Percentiles rank a stretch among this genome's conserved stretches.
Conservation (phyloP, 2,329 filamentous ascomycete genomes). For the Phaeophleospora eucalypticola region DNA sequence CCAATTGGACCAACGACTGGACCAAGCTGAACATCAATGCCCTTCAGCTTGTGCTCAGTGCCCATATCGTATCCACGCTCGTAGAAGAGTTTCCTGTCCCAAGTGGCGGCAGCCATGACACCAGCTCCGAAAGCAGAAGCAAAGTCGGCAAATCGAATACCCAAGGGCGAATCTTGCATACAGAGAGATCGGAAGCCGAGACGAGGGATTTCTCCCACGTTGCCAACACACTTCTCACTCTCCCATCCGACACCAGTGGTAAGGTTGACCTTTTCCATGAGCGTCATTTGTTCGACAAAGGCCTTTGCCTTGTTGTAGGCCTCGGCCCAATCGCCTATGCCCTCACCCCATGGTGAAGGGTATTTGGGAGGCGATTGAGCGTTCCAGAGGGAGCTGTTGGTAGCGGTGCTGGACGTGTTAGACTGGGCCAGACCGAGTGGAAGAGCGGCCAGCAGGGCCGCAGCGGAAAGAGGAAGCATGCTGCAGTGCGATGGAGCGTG, state of each 20-base stretch:
- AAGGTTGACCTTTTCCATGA: constrained; percentile 88
- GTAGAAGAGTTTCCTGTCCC: constrained; percentile 68
- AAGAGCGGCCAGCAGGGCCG: constrained; percentile 29
- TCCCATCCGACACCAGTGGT: constrained; percentile 83
- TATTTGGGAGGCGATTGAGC: constrained; percentile 63
- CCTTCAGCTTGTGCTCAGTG: constrained; percentile 69
- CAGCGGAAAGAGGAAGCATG: constrained; percentile 23
- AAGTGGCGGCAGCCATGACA: constrained; percentile 77
- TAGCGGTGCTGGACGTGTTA: constrained; percentile 11
- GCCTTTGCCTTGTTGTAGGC: constrained; percentile 71
- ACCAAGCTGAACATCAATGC: constrained; percentile 69
- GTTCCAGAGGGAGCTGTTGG: constrained; percentile 10
- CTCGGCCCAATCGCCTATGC: constrained; percentile 67
- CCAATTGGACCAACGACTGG: constrained; percentile 73
- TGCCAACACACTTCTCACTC: constrained; percentile 71
- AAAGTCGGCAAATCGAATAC: constrained; percentile 73
- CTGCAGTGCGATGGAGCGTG: neutral
- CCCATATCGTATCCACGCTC: constrained; percentile 70
- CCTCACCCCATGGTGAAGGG: constrained; percentile 82
- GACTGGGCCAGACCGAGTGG: constrained; percentile 29
- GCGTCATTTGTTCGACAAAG: constrained; percentile 78
- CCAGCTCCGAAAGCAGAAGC: constrained; percentile 77
- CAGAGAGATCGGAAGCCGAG: constrained; percentile 71
- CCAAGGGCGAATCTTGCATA: constrained; percentile 79
- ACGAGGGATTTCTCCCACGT: constrained; percentile 64